Base-by-base conservation (phyloP, 805 yeast species). In the Candida xiaguanensis region DNA sequence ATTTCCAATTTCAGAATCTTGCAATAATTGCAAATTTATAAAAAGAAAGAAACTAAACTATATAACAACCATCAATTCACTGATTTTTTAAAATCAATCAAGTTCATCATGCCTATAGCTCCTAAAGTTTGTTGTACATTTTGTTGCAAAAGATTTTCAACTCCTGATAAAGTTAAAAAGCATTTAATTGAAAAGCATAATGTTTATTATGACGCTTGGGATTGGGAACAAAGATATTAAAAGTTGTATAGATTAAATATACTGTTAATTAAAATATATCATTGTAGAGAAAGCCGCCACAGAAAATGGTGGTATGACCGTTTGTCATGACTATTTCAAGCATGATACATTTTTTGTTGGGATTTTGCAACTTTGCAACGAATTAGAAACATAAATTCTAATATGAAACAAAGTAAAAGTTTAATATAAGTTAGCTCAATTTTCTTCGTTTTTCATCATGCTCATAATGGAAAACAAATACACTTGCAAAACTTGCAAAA, bases 161-260 rank as follows among this genome's bases (percentile, higher is more conserved):
- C 36, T 14, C 28, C 28, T 13, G 36, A 32, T 8, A 22, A 32
- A 16, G 36, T 16, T 23, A 22, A 32, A 23, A 13, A 32, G 4
- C 36, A 32, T 23, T 32, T 32, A 23, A 16, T 16, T 22, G 28
- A 32, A 23, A 32, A 32, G 15, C 36, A 32, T n/a, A 18, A 32
- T 32, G 36, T 32, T 22, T 32, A 32, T 32, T 32, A 32, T 23
- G 36, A 32, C n/a, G 36, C 36, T 22, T 32, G 36, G 36, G 28
- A 32, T 20, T 32, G 28, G 28, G 36, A 32, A 23, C 20, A 22
- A 15, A 14, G 19, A n/a, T 7, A 9, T 15, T 32, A 23, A 13
- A 23, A 7, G 5, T 5, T 28, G 14, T 28, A 28, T 20, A 20
- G 24, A 12, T 25, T 15, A 11, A 28, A 28, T 28, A 28, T 26